Base-by-base conservation (phyloP, 2,329 filamentous ascomycete species). In the Cytospora piceae region DNA sequence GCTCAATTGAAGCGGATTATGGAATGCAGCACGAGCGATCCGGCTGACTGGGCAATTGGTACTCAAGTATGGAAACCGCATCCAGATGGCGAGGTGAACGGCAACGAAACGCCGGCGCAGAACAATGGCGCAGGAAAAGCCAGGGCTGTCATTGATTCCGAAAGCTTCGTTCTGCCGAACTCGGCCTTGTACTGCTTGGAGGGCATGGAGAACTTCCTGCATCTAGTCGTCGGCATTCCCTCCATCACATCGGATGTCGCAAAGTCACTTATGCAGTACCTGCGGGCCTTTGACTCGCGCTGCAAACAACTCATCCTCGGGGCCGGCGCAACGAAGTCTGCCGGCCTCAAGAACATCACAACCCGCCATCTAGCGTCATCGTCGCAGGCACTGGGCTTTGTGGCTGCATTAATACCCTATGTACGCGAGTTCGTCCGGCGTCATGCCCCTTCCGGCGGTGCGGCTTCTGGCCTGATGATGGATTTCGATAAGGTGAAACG, bases 291-390 rank as follows among this genome's bases (percentile, higher is more conserved):
- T 83, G 97, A 99, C 77, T 97, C 93, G 2, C 90, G 95, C 24
- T 94, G 94, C 65, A 96, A 91, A n/a, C 95, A 99, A 75, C 85
- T 99, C 65, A 97, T 99, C 69, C 87, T 99, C 8, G 95, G 95
- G 1, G 95, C 95, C 1, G 95, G 95, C 5, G 95, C 95, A 4
- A 97, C 92, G 6, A 85, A 88, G 42, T 93, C 91, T 29, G 95
- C 94, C 1, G 94, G 94, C 0, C 82, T 99, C 24, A 97, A 93
- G 76, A 97, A 97, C 73, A 99, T 99, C 75, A 97, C 92, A 0
- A 97, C 95, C 0, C 95, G 95, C 72, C 94, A 99, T 77, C 85
- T 99, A 1, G 94, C 95, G 0, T 87, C 98, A 22, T 94, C 95
- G 2, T 94, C 91, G 0, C 94, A 97, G 76, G 91, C 94, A 0